phyloP scores from a whole-genome alignment of 1,284 basidiomycete species.

The Trichosporon asahii region DNA sequence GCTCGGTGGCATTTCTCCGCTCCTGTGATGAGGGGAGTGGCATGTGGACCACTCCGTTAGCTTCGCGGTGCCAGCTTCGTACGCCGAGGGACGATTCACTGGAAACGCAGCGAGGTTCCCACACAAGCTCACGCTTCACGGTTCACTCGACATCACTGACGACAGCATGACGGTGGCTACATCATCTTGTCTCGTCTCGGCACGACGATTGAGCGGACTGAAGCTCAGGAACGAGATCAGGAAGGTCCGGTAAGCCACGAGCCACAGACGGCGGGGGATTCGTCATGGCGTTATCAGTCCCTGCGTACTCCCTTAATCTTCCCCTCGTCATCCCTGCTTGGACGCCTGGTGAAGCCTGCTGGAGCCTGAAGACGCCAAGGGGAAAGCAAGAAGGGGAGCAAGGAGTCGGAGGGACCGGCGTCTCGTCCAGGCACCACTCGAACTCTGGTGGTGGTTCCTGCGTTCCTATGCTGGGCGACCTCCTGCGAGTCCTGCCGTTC shows the following conservation, averaged over 20 bases:
- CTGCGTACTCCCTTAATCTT: not conserved
- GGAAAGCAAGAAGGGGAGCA: no score
- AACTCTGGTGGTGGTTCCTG: not conserved
- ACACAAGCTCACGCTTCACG: not conserved
- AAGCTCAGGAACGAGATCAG: not conserved
- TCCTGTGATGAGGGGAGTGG: not conserved
- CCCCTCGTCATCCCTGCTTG: no score
- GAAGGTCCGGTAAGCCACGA: conserved; percentile 3
- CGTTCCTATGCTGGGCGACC: no score
- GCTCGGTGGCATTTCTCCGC: not conserved
- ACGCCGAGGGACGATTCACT: not conserved
- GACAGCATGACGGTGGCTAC: not conserved
- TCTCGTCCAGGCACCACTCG: not conserved
- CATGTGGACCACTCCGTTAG: not conserved
- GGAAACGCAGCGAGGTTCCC: not conserved
- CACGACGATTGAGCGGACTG: not conserved
- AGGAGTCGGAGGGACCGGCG: not conserved
- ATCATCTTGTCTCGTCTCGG: not conserved
- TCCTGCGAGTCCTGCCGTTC: conserved; percentile 9
- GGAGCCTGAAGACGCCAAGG: not conserved
- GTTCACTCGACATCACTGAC: not conserved
- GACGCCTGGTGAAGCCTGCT: no score
- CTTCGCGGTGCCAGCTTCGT: not conserved
- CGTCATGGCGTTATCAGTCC: not conserved
- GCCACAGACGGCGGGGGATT: not conserved